Base-by-base conservation (phyloP, 2,329 filamentous ascomycete genomes). In the Purpureocillium lavendulum region DNA sequence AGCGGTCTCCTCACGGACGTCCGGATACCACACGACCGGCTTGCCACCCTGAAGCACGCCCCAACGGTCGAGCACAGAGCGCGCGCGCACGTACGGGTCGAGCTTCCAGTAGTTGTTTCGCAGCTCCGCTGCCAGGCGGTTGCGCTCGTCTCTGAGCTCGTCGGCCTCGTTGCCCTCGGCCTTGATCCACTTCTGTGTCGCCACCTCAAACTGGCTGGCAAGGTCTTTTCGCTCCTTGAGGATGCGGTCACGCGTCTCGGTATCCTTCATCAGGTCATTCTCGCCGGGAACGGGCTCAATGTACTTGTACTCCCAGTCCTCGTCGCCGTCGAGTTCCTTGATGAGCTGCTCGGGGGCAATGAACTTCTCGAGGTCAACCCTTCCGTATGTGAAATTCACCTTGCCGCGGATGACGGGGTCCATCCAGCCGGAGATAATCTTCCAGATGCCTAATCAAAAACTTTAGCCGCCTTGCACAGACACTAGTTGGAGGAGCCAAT, bases 371-470 rank as follows among this genome's bases (percentile, higher is more conserved):
- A 87, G 64, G 21, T 84, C 82, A 28, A 77, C 66, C 15, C 71
- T 61, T 37, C 70, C 77, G 43, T 72, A 78, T 17, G 77, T 81
- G 56, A 86, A 84, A 53, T 85, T 73, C 12, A 87, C 75, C 61
- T 87, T 87, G 40, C 71, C 65, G 4, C 82, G 82, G 18, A 87
- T 80, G 7, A 87, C 80, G 9, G 83, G 83, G 55, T 87, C 82
- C 26, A 87, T 71, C 82, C 82, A 87, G 52, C 80, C 80, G 46
- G 75, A 77, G 59, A 87, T 85, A 48, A 87, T 76, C 46, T 67
- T 78, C 82, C 60, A 63, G 10, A 61, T 50, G 8, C 59, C 59
- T 62, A 30, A 6, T 4, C 29, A 14, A 30, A 12, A 12, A 7
- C 8, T 7, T 7, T 7, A 29, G 7, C 26, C 26, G 26, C 26